phyloP scores from a whole-genome alignment of 2,329 filamentous ascomycete species.

The Colletotrichum destructivum region DNA sequence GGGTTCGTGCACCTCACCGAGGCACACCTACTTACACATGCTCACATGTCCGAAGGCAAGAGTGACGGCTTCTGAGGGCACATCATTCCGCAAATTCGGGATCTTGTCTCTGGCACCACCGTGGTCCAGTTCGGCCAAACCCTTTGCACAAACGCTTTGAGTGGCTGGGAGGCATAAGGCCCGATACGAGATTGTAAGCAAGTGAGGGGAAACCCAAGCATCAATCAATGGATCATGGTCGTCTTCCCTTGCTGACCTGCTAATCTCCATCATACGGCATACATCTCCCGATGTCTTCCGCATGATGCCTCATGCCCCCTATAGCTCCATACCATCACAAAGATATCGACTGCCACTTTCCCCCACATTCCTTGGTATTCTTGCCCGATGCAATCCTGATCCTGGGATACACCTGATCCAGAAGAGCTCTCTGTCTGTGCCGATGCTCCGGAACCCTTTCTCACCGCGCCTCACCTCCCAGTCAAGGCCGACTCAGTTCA shows the following conservation, averaged over 20 bases:
- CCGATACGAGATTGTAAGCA: not conserved
- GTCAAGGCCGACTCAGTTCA: not conserved
- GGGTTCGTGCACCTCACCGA: slow-evolving; percentile 30
- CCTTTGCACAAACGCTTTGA: slow-evolving; percentile 4
- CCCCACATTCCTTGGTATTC: slow-evolving; percentile 19
- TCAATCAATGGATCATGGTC: not conserved
- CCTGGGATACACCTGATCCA: slow-evolving; percentile 1
- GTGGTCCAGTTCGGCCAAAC: slow-evolving; percentile 3
- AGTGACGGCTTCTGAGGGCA: not conserved
- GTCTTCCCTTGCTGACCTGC: slow-evolving; percentile 9
- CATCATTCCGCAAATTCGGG: slow-evolving; percentile 6
- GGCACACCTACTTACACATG: slow-evolving; percentile 11
- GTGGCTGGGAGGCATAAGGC: slow-evolving; percentile 16
- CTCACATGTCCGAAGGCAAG: slow-evolving; percentile 32
- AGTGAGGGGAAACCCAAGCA: slow-evolving; percentile 29
- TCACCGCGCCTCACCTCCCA: not conserved
- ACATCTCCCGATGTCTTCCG: not conserved
- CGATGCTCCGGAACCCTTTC: not conserved
- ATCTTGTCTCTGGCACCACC: not conserved
- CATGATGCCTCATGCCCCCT: not conserved
- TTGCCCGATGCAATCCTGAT: slow-evolving; percentile 22
- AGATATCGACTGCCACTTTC: not conserved
- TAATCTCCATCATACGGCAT: slow-evolving; percentile 20
- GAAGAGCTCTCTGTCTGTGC: not conserved
- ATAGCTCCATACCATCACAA: not conserved